Evolutionary conservation across 306 rosid species (phyloP).

Genomic region (Cercis canadensis): DNA sequence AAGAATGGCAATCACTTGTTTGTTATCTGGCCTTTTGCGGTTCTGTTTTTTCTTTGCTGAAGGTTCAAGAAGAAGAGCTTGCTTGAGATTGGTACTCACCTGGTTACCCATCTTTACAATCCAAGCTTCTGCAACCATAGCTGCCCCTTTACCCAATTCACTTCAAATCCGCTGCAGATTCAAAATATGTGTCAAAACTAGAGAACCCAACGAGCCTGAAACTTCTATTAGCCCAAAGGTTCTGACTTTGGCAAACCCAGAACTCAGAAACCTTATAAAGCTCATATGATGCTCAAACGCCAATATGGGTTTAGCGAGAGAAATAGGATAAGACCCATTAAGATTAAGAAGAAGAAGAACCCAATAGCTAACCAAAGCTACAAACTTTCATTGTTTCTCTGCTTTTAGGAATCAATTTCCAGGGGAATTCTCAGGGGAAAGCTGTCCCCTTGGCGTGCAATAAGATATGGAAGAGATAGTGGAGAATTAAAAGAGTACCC

Average conservation of each 20-base stretch:
- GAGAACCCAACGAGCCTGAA: not conserved
- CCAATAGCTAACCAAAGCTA: conserved; percentile 24
- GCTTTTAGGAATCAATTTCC: conserved; percentile 17
- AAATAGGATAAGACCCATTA: conserved; percentile 32
- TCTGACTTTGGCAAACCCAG: conserved; percentile 4
- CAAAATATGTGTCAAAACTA: not conserved
- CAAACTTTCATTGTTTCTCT: conserved; percentile 29
- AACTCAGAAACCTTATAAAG: conserved; percentile 10
- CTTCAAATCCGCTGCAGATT: conserved; percentile 26
- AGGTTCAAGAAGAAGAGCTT: conserved; percentile 73
- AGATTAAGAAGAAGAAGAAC: not conserved
- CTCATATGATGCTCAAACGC: conserved; percentile 12
- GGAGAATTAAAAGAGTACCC: conserved; percentile 40
- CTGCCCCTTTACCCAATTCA: conserved; percentile 42
- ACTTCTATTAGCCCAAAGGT: conserved; percentile 28
- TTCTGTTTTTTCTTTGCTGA: conserved; percentile 56
- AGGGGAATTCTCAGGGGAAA: conserved; percentile 27
- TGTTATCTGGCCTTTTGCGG: conserved; percentile 33
- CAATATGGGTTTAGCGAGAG: not conserved
- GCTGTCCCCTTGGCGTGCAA: conserved; percentile 16
- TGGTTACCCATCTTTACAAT: conserved; percentile 93
- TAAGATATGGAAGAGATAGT: conserved; percentile 26
- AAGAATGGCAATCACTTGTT: conserved; percentile 73
- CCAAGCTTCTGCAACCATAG: conserved; percentile 98
- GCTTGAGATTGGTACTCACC: conserved; percentile 86